These are phyloP conservation scores for Alternaria panax DNA, from an alignment of 2,329 filamentous ascomycete species.

Conservation along the genomic window DNA sequence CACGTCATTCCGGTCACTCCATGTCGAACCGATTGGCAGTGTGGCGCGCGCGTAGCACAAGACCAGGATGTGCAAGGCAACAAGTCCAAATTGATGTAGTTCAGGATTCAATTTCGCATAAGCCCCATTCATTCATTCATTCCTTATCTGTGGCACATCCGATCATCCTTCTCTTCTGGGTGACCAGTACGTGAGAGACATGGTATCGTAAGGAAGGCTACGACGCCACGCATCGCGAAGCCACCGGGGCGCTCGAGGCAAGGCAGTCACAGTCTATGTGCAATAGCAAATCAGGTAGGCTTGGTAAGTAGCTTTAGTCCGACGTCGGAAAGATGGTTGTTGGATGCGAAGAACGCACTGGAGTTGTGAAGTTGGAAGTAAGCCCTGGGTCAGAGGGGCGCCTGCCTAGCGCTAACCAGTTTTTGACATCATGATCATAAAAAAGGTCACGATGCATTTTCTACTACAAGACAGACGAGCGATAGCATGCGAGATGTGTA, in stretches of 20 bases:
- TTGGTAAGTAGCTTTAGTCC: background rate
- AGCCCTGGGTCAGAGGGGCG: background rate
- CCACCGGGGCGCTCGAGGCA: background rate
- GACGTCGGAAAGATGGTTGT: background rate
- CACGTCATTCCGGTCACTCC: background rate
- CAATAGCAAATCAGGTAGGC: background rate
- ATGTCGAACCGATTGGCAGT: background rate
- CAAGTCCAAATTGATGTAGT: background rate
- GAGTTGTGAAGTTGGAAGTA: background rate
- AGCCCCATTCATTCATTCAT: background rate
- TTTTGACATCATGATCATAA: background rate
- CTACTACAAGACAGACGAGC: no score
- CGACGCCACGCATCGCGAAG: background rate
- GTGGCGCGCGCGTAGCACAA: slow-evolving; percentile 4
- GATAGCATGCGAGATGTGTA: no score
- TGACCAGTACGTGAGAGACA: background rate
- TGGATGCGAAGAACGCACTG: background rate
- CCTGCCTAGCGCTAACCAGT: background rate
- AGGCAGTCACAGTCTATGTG: background rate
- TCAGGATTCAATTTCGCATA: background rate
- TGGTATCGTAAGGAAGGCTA: background rate
- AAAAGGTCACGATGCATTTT: no score
- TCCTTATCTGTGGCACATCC: background rate
- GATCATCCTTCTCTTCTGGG: background rate
- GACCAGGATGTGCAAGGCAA: slow-evolving; percentile 7